A percentile compares a stretch with the other conserved stretches of the same genome.
Conservation (phyloP, 2,329 filamentous ascomycete species). For the Microdochium paspali region DNA sequence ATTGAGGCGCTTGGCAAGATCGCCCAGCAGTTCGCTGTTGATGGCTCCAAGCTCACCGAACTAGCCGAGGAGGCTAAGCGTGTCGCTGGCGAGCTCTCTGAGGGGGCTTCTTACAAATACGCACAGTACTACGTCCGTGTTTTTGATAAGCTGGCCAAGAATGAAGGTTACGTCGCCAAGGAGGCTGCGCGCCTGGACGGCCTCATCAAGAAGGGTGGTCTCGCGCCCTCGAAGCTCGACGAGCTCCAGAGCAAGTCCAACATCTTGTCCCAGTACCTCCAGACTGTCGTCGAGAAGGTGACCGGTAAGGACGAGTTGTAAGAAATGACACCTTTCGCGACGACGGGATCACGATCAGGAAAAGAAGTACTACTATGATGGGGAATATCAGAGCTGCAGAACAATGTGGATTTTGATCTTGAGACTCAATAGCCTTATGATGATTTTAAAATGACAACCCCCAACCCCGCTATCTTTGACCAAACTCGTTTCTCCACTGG, state of each 20-base stretch:
- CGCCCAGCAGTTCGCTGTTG: slow-evolving; percentile 59
- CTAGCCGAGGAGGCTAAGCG: slow-evolving; percentile 64
- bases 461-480: not conserved
- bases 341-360: not conserved
- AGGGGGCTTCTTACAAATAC: slow-evolving; percentile 59
- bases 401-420: not conserved
- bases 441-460: not conserved
- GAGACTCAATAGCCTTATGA: not conserved
- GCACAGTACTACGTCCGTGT: slow-evolving; percentile 92
- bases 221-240: slow-evolving; percentile 79
- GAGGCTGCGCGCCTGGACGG: slow-evolving; percentile 73
- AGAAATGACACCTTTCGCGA: slow-evolving; percentile 7
- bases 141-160: slow-evolving; percentile 73
- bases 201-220: slow-evolving; percentile 76
- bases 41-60: slow-evolving; percentile 50
- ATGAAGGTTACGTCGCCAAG: slow-evolving; percentile 72
- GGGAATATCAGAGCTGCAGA: slow-evolving; percentile 2
- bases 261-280: slow-evolving; percentile 70
- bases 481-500: not conserved
- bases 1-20: slow-evolving; percentile 70
- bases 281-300: slow-evolving; percentile 44
- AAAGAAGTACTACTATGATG: not conserved
- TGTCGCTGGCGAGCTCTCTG: slow-evolving; percentile 56
- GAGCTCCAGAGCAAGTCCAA: slow-evolving; percentile 82
- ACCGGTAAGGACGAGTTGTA: slow-evolving; percentile 64